Evolutionary conservation across 2,329 filamentous ascomycete species (phyloP), one percentile per base, ranked within the genome.

Genomic region (Trichoderma atrobrunneum): DNA sequence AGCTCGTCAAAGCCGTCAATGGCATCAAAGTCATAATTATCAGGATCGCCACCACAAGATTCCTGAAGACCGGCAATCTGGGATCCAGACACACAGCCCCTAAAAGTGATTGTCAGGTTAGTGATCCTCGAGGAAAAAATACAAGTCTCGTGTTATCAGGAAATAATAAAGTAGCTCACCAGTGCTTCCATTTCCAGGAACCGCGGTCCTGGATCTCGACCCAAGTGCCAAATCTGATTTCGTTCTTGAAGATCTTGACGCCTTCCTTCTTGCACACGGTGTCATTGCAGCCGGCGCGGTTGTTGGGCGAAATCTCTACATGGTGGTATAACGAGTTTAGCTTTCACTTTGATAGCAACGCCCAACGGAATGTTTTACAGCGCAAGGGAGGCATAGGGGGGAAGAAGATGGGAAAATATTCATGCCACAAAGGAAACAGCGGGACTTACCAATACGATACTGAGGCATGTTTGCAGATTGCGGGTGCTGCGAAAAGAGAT

Each of bases 21-120:
- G 73, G 88, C 82, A 59, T 92, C 88, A 76, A 89, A 88, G 73
- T 94, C 87, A 70, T 84, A 87, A n/a, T 82, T 81, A 12, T 80
- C 82, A 43, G 83, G 75, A 24, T 59, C 54, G 14, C 83, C 76
- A 24, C 83, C 84, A 74, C 90, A 86, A 8, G 84, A 80, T 7
- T 90, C 85, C 72, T 90, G 87, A 62, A 94, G 82, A 74, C 93
- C 91, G 71, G 84, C 78, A 72, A 98, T 84, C 77, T 93, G 89
- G 70, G 87, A 85, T 26, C 94, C 94, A 18, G 94, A 97, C 43
- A 95, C 89, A 77, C 95, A 98, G 34, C 95, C 95, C 95, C 95
- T 97, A 56, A 30, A 43, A 11, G 65, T 57, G 43, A 63, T 34
- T 60, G 26, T 30, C 21, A 43, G 24, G 57, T 56, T 10, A 71